These are phyloP conservation scores for Huntiella savannae DNA, from an alignment of 2,329 filamentous ascomycete genomes.

Conservation along the genomic window DNA sequence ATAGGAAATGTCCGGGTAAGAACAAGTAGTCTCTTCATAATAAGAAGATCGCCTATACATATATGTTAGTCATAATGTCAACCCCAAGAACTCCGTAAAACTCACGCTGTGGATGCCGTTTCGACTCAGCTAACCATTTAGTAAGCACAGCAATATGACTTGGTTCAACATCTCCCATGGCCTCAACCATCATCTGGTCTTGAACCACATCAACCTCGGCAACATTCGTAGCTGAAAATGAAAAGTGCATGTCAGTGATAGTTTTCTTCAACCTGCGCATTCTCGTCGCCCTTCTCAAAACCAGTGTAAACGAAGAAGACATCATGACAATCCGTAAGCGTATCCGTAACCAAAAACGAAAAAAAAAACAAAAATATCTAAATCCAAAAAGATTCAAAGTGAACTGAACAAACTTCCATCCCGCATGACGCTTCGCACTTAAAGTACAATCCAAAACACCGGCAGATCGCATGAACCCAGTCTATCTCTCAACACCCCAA, in stretches of 20 bases:
- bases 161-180: slow-evolving; percentile 2
- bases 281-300: slow-evolving; percentile 5
- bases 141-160: slow-evolving; percentile 4
- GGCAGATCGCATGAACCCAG: no score
- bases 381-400: background rate
- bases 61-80: no score
- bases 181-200: no score
- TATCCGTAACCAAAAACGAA: background rate
- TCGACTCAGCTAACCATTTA: slow-evolving; percentile 5
- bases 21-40: slow-evolving; percentile 9
- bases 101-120: slow-evolving; percentile 4
- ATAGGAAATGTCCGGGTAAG: slow-evolving; percentile 8
- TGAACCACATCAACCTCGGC: no score
- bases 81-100: background rate
- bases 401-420: no score
- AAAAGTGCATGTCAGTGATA: slow-evolving; percentile 10
- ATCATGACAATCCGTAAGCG: background rate
- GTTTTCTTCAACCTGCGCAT: slow-evolving; percentile 7
- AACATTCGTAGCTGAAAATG: slow-evolving; percentile 5
- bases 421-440: no score
- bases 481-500: no score
- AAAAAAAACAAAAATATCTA: background rate
- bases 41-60: slow-evolving; percentile 4
- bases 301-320: slow-evolving; percentile 2
- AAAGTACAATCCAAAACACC: no score